Evolutionary conservation across 306 rosid genomes (phyloP).

Genomic region (Fragaria ananassa): DNA sequence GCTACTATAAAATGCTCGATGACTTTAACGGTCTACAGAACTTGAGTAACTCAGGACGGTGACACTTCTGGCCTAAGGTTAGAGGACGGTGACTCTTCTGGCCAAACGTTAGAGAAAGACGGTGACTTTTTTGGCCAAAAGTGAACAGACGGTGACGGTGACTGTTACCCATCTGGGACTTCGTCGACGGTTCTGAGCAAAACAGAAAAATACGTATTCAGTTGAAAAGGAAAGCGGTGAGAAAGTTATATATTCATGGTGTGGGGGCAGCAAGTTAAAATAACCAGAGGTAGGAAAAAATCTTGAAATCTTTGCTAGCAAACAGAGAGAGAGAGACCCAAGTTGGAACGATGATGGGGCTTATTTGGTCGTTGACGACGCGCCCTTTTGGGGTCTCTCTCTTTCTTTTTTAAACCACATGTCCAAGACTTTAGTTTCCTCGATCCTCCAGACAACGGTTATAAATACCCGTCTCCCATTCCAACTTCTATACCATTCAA

Average conservation of each 20-base stretch:
- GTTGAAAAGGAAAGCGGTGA: conserved; percentile 9
- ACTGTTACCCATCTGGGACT: neutral
- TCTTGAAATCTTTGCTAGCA: neutral
- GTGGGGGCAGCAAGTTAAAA: conserved; percentile 9
- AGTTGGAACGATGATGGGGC: conserved; percentile 1
- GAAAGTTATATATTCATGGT: neutral
- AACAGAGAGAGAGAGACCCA: neutral
- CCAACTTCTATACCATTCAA: neutral
- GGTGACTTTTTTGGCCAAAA: neutral
- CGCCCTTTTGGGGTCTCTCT: conserved; percentile 1
- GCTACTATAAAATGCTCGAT: neutral
- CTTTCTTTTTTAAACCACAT: neutral
- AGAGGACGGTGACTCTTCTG: neutral
- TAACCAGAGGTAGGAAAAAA: neutral
- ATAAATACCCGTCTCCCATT: conserved; percentile 7
- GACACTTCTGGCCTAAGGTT: neutral
- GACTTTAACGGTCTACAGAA: neutral
- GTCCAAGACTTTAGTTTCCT: neutral
- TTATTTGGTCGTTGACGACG: conserved; percentile 15
- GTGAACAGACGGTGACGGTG: conserved; percentile 1
- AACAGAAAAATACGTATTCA: neutral
- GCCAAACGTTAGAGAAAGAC: neutral
- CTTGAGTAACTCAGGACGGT: neutral
- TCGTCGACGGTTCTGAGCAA: neutral
- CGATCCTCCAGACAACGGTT: neutral